These are phyloP conservation scores for Xanthoconium purpureum DNA, from an alignment of 768 basidiomycete species.

Conservation along the genomic window DNA sequence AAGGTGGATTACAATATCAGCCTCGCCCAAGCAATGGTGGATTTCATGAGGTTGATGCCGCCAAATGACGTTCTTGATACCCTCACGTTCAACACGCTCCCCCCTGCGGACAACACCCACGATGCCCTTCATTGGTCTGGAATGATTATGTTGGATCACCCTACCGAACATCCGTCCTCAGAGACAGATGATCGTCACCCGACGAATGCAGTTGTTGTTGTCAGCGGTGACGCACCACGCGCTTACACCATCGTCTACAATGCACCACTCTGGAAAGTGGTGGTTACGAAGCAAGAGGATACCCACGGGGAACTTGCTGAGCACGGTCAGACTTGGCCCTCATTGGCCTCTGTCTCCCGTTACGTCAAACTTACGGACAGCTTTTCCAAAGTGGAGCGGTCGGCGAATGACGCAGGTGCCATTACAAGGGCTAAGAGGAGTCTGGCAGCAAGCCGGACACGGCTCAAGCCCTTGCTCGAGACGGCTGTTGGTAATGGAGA, in stretches of 20 bases:
- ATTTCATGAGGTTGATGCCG: constrained; percentile 9
- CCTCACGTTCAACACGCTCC: constrained; percentile 8
- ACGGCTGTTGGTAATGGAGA: background rate
- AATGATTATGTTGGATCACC: constrained; percentile 3
- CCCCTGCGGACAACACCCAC: background rate
- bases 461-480: background rate
- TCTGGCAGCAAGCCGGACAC: background rate
- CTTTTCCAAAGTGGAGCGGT: constrained; percentile 5
- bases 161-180: constrained; percentile 12
- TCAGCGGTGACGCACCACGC: background rate
- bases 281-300: background rate
- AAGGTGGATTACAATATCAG: background rate
- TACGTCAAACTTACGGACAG: background rate
- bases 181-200: constrained; percentile 4
- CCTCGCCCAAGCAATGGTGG: background rate
- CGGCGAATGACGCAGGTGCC: background rate
- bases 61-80: constrained; percentile 9
- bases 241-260: background rate
- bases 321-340: background rate
- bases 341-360: background rate
- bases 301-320: background rate
- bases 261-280: constrained; percentile 6
- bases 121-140: constrained; percentile 6
- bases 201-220: background rate
- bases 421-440: constrained; percentile 7